Conservation (phyloP, 2,329 filamentous ascomycete species). For the Trichocomaceae sp. region DNA sequence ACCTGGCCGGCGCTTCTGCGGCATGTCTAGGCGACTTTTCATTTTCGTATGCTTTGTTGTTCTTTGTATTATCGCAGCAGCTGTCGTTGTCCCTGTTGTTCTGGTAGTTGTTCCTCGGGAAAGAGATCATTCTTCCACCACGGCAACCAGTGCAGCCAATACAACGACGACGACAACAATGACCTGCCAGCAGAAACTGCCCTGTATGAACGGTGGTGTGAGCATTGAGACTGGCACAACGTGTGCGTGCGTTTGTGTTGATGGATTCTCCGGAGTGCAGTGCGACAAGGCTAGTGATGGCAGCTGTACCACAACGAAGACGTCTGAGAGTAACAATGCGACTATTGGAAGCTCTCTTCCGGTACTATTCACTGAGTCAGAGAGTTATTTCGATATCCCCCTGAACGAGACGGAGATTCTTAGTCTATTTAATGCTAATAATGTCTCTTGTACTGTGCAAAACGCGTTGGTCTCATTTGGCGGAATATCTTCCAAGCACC, state of each 20-base stretch:
- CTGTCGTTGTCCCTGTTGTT: conserved; percentile 69
- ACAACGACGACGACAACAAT: conserved; percentile 14
- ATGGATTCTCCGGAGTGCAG: conserved; percentile 68
- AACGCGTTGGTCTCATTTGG: conserved; percentile 85
- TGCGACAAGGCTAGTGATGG: conserved; percentile 48
- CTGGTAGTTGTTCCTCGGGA: conserved; percentile 54
- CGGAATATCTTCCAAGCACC: conserved; percentile 39
- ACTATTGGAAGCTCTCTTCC: conserved; percentile 77
- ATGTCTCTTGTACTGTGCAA: conserved; percentile 73
- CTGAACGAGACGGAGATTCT: conserved; percentile 65
- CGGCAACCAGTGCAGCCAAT: background rate
- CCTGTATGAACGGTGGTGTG: conserved; percentile 74
- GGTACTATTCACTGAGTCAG: conserved; percentile 59
- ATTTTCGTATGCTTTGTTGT: conserved; percentile 59
- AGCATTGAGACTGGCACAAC: conserved; percentile 55
- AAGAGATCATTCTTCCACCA: conserved; percentile 22
- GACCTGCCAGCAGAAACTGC: conserved; percentile 54
- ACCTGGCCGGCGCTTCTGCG: conserved; percentile 63
- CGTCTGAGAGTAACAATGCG: conserved; percentile 52
- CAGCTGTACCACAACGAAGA: conserved; percentile 49
- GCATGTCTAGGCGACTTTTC: conserved; percentile 74
- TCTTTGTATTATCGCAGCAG: conserved; percentile 68
- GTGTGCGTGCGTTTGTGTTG: conserved; percentile 83
- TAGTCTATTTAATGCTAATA: conserved; percentile 65
- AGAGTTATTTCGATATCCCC: conserved; percentile 66